Evolutionary conservation across 345 rosid genomes (phyloP).

Genomic region (Rhizophora mangle): DNA sequence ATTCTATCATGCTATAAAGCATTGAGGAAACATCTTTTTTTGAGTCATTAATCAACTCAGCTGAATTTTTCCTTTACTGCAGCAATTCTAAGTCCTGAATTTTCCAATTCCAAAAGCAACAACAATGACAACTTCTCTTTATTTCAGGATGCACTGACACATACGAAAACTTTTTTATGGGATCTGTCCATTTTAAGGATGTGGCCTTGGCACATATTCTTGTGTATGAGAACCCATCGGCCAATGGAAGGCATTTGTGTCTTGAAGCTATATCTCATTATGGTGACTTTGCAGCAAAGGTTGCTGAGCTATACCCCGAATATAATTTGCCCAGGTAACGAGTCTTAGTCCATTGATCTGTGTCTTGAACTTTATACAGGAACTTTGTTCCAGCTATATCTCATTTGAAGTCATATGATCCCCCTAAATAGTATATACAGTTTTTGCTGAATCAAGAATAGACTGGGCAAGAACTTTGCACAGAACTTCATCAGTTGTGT

Average conservation of each 20-base stretch:
- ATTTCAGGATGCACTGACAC: conserved; percentile 82
- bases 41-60: no score
- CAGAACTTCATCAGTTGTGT: no score
- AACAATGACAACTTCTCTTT: not conserved
- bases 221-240: conserved; percentile 76
- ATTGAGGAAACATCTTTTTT: not conserved
- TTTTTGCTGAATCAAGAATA: no score
- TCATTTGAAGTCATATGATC: no score
- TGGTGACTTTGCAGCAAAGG: conserved; percentile 84
- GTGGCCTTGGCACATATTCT: conserved; percentile 82
- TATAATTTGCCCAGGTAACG: conserved; percentile 67
- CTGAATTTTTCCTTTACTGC: no score
- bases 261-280: conserved; percentile 87
- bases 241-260: conserved; percentile 81
- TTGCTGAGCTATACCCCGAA: conserved; percentile 89
- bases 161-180: conserved; percentile 72
- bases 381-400: not conserved
- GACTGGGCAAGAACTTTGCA: no score
- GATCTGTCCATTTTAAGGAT: conserved; percentile 86
- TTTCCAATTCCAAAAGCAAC: not conserved
- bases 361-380: not conserved
- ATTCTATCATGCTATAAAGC: not conserved
- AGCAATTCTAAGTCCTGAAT: no score
- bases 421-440: no score
- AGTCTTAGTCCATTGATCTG: not conserved